phyloP scores from a whole-genome alignment of 768 basidiomycete species.

The Ramaria sp. region DNA sequence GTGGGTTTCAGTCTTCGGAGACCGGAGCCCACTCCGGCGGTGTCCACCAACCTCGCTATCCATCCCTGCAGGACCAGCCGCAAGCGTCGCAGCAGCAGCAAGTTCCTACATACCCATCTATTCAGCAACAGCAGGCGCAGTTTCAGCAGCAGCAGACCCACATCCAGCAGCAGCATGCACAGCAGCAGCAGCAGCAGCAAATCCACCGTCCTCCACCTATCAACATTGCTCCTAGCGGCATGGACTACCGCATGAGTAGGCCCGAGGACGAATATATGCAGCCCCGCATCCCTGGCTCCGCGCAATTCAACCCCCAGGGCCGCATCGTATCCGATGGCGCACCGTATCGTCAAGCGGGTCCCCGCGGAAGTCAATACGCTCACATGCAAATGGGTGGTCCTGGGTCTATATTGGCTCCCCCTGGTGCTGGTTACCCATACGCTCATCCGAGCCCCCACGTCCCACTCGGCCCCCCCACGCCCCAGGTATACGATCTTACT shows the following conservation, averaged over 20 bases:
- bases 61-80: not conserved
- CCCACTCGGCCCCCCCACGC: constrained; percentile 26
- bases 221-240: not conserved
- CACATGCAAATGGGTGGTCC: not conserved
- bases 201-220: constrained; percentile 1
- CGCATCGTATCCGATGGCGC: not conserved
- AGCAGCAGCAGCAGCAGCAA: constrained; percentile 5
- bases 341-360: not conserved
- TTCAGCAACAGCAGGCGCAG: not conserved
- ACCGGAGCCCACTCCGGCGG: not conserved
- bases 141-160: constrained; percentile 1
- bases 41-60: not conserved
- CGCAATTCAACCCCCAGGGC: not conserved
- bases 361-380: not conserved
- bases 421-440: constrained; percentile 58
- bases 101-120: not conserved
- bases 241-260: not conserved
- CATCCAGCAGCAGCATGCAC: not conserved
- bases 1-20: not conserved
- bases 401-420: not conserved
- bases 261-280: not conserved
- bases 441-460: constrained; percentile 19
- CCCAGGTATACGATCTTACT: constrained; percentile 43
- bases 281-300: not conserved
- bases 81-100: not conserved